These are phyloP conservation scores for Pseudogymnoascus sp. DNA, from an alignment of 2,329 filamentous ascomycete genomes.

Conservation along the genomic window DNA sequence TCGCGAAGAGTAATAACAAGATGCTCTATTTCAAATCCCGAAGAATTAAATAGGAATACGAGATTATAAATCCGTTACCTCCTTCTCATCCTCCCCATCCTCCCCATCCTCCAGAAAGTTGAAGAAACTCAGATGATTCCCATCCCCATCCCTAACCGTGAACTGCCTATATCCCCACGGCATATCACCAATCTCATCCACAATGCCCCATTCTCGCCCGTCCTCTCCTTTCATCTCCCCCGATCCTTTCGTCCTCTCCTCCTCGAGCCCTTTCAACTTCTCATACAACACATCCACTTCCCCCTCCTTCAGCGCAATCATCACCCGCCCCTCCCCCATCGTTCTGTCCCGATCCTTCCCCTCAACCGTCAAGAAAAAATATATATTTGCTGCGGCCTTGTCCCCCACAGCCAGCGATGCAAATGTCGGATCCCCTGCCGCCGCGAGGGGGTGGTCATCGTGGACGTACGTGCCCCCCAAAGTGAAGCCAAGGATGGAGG, in stretches of 20 bases:
- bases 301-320: neutral
- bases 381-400: neutral
- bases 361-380: neutral
- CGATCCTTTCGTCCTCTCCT: neutral
- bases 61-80: neutral
- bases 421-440: neutral
- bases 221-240: neutral
- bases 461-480: neutral
- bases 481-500: neutral
- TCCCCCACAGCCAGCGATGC: neutral
- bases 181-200: conserved; percentile 3
- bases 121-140: conserved; percentile 9
- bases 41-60: neutral
- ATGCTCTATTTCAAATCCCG: neutral
- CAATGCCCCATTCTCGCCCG: neutral
- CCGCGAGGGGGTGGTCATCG: neutral
- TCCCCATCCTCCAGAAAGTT: neutral
- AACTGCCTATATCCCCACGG: conserved; percentile 9
- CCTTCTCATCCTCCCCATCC: neutral
- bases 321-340: neutral
- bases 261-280: neutral
- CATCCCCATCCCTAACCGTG: neutral
- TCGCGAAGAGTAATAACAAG: neutral
- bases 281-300: neutral
- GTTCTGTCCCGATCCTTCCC: neutral